Evolutionary conservation across 306 rosid species (phyloP).

Genomic region (Lupinus albus): DNA sequence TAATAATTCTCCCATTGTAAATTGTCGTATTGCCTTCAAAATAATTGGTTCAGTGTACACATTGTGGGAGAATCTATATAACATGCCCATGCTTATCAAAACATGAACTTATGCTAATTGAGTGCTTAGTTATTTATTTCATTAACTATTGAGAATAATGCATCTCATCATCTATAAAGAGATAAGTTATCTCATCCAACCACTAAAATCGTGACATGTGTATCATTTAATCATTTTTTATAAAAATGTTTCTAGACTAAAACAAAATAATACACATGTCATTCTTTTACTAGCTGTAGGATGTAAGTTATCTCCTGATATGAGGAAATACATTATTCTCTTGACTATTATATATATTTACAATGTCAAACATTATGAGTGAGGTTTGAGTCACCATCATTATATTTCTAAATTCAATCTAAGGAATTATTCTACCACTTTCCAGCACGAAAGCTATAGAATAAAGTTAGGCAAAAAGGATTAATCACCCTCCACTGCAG

Average conservation of each 20-base stretch:
- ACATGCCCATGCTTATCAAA: neutral
- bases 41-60: slow-evolving; percentile 7
- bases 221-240: no score
- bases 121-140: slow-evolving; percentile 36
- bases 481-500: slow-evolving; percentile 24
- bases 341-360: no score
- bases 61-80: slow-evolving; percentile 32
- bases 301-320: no score
- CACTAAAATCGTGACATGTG: no score
- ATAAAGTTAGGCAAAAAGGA: slow-evolving; percentile 38
- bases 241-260: no score
- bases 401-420: slow-evolving; percentile 42
- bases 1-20: no score
- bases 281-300: no score
- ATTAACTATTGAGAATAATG: neutral
- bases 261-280: no score
- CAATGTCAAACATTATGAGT: slow-evolving; percentile 27
- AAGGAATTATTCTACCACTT: slow-evolving; percentile 46
- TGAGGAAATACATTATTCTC: no score
- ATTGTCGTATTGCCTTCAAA: slow-evolving; percentile 7
- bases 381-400: slow-evolving; percentile 42
- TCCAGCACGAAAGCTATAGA: slow-evolving; percentile 44
- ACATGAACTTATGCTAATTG: slow-evolving; percentile 22
- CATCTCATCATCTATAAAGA: no score
- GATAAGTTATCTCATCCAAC: no score